Conservation (phyloP, 73 alveolate species). For the Stentor roeselii region DNA sequence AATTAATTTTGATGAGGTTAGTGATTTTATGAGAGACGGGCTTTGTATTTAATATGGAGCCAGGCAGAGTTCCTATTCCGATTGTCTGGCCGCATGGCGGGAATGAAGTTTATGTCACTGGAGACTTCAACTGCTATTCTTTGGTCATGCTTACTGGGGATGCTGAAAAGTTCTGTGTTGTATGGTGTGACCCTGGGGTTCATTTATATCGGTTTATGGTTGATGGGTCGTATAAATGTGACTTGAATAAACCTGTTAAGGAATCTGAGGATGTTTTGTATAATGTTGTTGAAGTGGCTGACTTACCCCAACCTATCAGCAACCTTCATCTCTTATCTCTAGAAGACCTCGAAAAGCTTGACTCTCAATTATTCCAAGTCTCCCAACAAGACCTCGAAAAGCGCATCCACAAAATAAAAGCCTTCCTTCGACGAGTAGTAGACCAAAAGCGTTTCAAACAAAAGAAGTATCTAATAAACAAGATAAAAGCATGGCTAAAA, state of each 20-base stretch:
- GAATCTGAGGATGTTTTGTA: background rate
- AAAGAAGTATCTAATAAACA: too few relatives aligned
- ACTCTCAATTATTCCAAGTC: background rate
- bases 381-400: background rate
- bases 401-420: background rate
- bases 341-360: background rate
- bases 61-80: constrained; percentile 19
- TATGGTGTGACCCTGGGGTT: constrained; percentile 12
- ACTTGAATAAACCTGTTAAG: background rate
- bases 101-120: constrained; percentile 1
- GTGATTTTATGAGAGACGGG: too few relatives aligned
- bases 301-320: constrained; percentile 12
- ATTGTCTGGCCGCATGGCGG: constrained; percentile 10
- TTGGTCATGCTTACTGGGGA: background rate
- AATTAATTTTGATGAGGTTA: too few relatives aligned
- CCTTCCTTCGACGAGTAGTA: background rate
- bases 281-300: background rate
- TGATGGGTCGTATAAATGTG: background rate
- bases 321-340: background rate
- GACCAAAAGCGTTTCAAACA: background rate
- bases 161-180: background rate
- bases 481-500: background rate
- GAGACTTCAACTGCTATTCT: constrained; percentile 6
- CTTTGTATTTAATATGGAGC: background rate
- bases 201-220: background rate